Percentiles rank a stretch among this genome's conserved stretches.
Evolutionary conservation across 164 flowering plant species (phyloP).

Genomic region (Pachysandra terminalis): DNA sequence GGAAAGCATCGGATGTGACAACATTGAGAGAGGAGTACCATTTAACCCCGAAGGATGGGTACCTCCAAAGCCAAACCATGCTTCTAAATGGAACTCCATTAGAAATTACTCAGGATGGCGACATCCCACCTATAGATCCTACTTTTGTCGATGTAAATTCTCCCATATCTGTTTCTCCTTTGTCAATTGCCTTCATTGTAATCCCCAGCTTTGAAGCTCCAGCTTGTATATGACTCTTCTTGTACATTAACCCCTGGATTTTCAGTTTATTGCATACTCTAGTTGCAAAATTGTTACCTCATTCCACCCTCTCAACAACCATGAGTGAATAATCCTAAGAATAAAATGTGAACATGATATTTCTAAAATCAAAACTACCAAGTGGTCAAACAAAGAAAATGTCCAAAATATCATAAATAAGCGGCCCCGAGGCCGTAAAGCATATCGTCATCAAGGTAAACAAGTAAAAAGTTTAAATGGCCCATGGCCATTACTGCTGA

Average conservation of each 20-base stretch:
- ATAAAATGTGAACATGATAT: no score
- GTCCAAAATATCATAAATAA: no score
- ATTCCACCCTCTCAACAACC: no score
- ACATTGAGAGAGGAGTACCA: conserved; percentile 44
- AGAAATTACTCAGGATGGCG: conserved; percentile 24
- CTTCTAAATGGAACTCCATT: conserved; percentile 41
- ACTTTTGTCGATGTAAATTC: conserved; percentile 22
- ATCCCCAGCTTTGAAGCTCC: conserved; percentile 53
- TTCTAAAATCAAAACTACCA: no score
- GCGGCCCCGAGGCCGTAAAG: no score
- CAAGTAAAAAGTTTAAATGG: no score
- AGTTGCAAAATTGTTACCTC: no score
- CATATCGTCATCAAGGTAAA: no score
- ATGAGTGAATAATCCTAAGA: no score
- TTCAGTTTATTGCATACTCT: background rate
- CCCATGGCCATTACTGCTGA: no score
- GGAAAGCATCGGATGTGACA: background rate
- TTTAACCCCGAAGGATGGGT: conserved; percentile 36
- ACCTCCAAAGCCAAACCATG: conserved; percentile 37
- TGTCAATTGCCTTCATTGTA: conserved; percentile 55
- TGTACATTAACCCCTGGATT: background rate
- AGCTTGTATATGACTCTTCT: conserved; percentile 29
- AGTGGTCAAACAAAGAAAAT: no score
- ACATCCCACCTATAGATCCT: conserved; percentile 50
- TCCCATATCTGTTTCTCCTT: conserved; percentile 37